These are phyloP conservation scores for Debaryomyces subglobosus DNA, from an alignment of 1,139 yeast genomes.

Conservation along the genomic window DNA sequence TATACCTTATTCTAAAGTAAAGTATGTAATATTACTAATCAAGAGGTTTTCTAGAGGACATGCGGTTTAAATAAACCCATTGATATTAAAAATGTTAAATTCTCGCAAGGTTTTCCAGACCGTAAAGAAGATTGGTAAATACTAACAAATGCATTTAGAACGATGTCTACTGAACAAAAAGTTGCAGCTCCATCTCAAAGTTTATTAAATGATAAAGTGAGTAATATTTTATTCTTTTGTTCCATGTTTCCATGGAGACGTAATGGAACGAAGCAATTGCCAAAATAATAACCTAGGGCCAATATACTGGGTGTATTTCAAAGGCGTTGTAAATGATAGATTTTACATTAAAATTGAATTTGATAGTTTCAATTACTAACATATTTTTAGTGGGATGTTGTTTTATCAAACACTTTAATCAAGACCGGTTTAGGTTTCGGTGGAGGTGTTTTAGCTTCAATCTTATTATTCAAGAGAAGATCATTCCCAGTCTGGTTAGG, in stretches of 20 bases:
- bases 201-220: constrained; percentile 72
- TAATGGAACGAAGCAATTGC: not conserved
- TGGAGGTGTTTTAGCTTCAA: constrained; percentile 94
- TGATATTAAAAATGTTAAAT: not conserved
- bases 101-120: not conserved
- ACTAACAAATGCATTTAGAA: constrained; percentile 9
- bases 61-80: not conserved
- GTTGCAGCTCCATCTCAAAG: constrained; percentile 62
- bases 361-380: not conserved
- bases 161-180: constrained; percentile 30
- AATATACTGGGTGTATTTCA: not conserved
- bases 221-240: constrained; percentile 16
- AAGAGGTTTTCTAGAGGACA: not conserved
- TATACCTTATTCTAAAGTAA: constrained; percentile 1
- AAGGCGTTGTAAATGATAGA: not conserved
- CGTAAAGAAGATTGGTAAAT: not conserved
- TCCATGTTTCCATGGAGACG: not conserved
- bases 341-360: not conserved
- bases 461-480: constrained; percentile 87
- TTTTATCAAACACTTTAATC: constrained; percentile 88
- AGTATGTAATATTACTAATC: not conserved
- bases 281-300: not conserved
- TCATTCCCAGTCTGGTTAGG: constrained; percentile 98
- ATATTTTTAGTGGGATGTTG: constrained; percentile 84
- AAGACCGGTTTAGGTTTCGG: constrained; percentile 98